Evolutionary conservation across 2,329 filamentous ascomycete genomes (phyloP).

Genomic region (Gnomoniopsis smithogilvyi): DNA sequence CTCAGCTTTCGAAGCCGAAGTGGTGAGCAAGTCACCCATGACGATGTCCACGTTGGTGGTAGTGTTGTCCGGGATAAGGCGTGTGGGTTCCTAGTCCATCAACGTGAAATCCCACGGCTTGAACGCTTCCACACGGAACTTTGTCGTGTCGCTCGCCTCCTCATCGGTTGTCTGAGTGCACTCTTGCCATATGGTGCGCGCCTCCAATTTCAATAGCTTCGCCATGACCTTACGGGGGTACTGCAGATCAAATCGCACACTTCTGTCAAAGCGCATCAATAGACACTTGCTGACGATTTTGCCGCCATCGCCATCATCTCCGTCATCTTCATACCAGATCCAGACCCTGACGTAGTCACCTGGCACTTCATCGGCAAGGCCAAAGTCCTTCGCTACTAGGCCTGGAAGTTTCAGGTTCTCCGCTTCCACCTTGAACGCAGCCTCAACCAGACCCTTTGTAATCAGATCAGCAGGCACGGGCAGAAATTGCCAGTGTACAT

Average conservation of each 20-base stretch:
- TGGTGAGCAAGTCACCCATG: too few relatives aligned
- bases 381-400: constrained; percentile 47
- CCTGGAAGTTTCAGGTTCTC: constrained; percentile 64
- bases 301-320: constrained; percentile 35
- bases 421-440: constrained; percentile 83
- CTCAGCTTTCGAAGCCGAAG: too few relatives aligned
- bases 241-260: constrained; percentile 81
- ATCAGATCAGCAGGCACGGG: constrained; percentile 70
- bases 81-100: constrained; percentile 13
- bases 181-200: constrained; percentile 79
- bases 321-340: constrained; percentile 65
- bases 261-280: constrained; percentile 68
- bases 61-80: too few relatives aligned
- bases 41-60: too few relatives aligned
- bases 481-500: constrained; percentile 91
- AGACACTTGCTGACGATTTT: constrained; percentile 64
- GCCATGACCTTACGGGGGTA: constrained; percentile 86
- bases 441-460: constrained; percentile 72
- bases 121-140: constrained; percentile 73
- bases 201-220: constrained; percentile 78
- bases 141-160: constrained; percentile 73
- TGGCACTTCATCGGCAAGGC: constrained; percentile 45
- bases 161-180: constrained; percentile 74
- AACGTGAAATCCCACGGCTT: constrained; percentile 81
- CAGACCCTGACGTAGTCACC: constrained; percentile 78